Evolutionary conservation across 192 early-diverging fungal species (phyloP), one percentile per base, ranked within the genome.

Genomic region (Oehlia diaphana): DNA sequence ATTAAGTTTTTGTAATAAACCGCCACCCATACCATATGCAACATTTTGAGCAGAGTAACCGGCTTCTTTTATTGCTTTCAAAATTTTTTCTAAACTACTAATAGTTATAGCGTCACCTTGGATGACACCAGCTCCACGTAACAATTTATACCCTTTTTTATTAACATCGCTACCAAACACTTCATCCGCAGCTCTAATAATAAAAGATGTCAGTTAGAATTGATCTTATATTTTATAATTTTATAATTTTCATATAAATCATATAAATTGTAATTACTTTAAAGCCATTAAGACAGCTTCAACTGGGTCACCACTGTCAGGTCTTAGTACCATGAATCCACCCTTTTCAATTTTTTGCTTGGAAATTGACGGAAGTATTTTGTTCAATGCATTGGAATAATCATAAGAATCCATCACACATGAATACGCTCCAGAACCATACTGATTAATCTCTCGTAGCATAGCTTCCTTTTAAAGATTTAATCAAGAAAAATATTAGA

Each of bases 331-430:
- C 76, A 97, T 79, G 67, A 93, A 89, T 4, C 95, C 95, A 39
- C 95, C 94, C 70, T 90, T 91, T 47, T 88, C 90, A 31, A 92
- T 63, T 83, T 97, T 95, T 65, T 85, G 82, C 35, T 83, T 82
- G 2, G 87, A 89, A 7, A 97, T 88, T 4, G 82, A 80, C 6
- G 95, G 95, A 71, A 97, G 81, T 2, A 97, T 87, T 4, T 89
- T 88, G 26, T 92, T 87, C 28, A 97, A 84, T 8, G 94, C 95
- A 44, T 88, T 79, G 16, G 83, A 84, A 71, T 97, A 97, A 80
- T 97, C 94, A 82, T 94, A 97, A 28, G 94, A 93, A 65, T 97
- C 95, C 95, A 97, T 94, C 19, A 97, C 95, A 74, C 94, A 95
- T 1, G 95, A 92, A 79, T 85, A 92, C n/a, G 90, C 88, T 8